Conservation (phyloP, 2,329 filamentous ascomycete genomes). For the Aureobasidium mangrovei region DNA sequence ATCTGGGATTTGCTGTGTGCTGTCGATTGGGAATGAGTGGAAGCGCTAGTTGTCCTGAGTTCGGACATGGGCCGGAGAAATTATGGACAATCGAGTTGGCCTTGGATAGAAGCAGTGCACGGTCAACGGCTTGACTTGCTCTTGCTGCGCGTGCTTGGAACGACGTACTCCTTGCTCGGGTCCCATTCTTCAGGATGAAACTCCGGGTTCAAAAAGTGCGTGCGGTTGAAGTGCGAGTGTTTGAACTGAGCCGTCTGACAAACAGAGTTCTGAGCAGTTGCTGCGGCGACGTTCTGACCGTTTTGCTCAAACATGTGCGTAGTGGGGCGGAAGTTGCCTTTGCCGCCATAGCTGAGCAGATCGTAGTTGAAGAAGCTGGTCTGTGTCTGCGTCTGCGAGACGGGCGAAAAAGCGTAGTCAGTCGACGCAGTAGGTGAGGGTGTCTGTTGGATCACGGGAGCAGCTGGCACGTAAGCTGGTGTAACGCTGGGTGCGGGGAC, state of each 20-base stretch:
- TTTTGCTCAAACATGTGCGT: slow-evolving; percentile 19
- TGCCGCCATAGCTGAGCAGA: neutral
- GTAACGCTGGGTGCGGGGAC: neutral
- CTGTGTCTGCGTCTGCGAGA: neutral
- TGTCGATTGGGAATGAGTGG: slow-evolving; percentile 5
- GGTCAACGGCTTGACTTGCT: slow-evolving; percentile 27
- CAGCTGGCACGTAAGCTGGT: neutral
- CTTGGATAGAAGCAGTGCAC: neutral
- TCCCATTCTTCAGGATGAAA: slow-evolving; percentile 46
- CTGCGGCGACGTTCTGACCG: slow-evolving; percentile 31
- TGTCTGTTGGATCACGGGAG: neutral
- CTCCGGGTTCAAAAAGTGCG: slow-evolving; percentile 44
- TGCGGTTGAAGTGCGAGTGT: slow-evolving; percentile 44
- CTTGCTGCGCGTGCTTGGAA: slow-evolving; percentile 22
- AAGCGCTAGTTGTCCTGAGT: neutral
- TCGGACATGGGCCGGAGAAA: neutral
- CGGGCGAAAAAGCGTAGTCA: neutral
- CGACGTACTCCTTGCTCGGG: slow-evolving; percentile 39
- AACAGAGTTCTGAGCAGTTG: slow-evolving; percentile 22
- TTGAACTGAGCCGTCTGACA: slow-evolving; percentile 43
- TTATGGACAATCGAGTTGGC: neutral
- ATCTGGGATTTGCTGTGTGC: slow-evolving; percentile 2
- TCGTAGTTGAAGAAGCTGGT: slow-evolving; percentile 28
- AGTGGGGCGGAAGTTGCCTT: slow-evolving; percentile 10
- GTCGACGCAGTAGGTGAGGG: slow-evolving; percentile 1